Evolutionary conservation across 176 grass and related monocot genomes (phyloP), one percentile per base, ranked within the genome.

Genomic region (Carex cristatella): DNA sequence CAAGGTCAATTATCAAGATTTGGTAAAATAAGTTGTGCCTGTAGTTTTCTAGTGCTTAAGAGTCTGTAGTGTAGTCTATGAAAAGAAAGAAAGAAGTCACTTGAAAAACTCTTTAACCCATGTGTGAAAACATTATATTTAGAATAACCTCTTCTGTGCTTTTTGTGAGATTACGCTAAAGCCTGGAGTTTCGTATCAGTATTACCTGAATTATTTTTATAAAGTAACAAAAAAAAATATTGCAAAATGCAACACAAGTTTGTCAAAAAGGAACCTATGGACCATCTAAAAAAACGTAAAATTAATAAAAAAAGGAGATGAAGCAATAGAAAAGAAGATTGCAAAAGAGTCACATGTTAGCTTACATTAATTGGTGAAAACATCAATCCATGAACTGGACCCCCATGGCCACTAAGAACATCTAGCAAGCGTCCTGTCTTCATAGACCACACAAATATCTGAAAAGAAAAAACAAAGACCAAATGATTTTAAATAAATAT

Each of bases 381-480:
- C 91, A 93, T 94, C 86, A 98, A 87, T 78, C 93, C 91, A 88
- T 98, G 96, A 44, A 98, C 96, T 72, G 96, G 96, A 90, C 93
- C 93, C 80, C 90, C 76, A 14, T 98, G 96, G 16, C 96, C 96
- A 88, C 91, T 89, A 33, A 98, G 91, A 81, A 98, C 79, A 92
- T 98, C 96, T 70, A 98, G 88, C 76, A 98, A 91, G 30, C 96
- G 91, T 66, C 96, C 96, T 89, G 96, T 98, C 89, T 98, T 98
- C 96, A 98, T 98, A 80, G 93, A 98, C 96, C 96, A 98, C 82
- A 98, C 96, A 95, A 82, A 98, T 85, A 98, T 95, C 96, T 98
- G 88, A 82, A 84, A 66, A 33, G 75, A 61, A 67, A 23, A 15
- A 51, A 64, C 23, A 76, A 69, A 38, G 0, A 16, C 28, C 68